A percentile compares a stretch with the other conserved stretches of the same genome.
These are phyloP conservation scores for Cicer arietinum DNA, from an alignment of 306 rosid genomes.

Conservation along the genomic window DNA sequence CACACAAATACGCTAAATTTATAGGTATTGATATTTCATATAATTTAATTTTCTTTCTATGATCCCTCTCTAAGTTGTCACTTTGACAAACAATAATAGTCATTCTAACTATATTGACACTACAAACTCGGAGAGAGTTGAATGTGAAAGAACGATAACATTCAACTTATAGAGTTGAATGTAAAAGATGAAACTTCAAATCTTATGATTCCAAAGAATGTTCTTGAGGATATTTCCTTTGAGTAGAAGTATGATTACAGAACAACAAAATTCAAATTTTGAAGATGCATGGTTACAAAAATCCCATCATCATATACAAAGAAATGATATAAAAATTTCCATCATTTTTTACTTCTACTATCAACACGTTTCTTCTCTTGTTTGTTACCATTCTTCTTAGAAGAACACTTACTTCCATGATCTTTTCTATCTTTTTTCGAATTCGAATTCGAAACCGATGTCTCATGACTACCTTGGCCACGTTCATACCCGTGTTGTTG, in stretches of 20 bases:
- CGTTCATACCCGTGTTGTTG: slow-evolving; percentile 25
- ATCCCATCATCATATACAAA: slow-evolving; percentile 43
- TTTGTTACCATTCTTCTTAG: slow-evolving; percentile 57
- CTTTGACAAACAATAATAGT: no score
- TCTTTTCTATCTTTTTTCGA: slow-evolving; percentile 55
- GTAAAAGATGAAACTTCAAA: slow-evolving; percentile 18
- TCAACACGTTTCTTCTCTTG: slow-evolving; percentile 67
- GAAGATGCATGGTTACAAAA: slow-evolving; percentile 48
- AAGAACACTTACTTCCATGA: slow-evolving; percentile 55
- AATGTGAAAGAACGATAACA: slow-evolving; percentile 15
- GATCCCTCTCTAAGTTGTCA: background rate
- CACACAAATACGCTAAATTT: background rate
- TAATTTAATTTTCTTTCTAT: slow-evolving; percentile 1
- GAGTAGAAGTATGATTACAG: slow-evolving; percentile 40
- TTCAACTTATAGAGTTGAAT: slow-evolving; percentile 3
- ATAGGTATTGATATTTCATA: no score
- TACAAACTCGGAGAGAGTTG: background rate
- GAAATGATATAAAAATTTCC: background rate
- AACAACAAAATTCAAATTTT: slow-evolving; percentile 42
- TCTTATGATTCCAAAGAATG: slow-evolving; percentile 40
- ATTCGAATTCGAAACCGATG: slow-evolving; percentile 25
- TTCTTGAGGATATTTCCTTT: slow-evolving; percentile 32
- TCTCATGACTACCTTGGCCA: slow-evolving; percentile 37
- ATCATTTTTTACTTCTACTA: slow-evolving; percentile 60
- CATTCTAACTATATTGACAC: background rate